Conservation (phyloP, 2,329 filamentous ascomycete genomes). For the Alternaria viburni region DNA sequence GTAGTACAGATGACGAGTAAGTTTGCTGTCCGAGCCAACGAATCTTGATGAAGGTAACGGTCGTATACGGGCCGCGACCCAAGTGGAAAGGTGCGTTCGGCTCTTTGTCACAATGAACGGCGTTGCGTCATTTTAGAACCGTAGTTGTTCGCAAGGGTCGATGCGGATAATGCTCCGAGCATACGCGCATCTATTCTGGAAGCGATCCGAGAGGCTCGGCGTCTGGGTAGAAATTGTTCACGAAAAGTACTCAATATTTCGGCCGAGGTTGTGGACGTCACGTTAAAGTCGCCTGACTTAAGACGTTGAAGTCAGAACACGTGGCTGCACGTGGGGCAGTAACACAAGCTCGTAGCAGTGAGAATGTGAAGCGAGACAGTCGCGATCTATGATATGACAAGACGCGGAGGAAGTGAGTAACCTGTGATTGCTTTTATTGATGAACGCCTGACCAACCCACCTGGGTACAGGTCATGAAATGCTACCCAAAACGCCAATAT, state of each 20-base stretch:
- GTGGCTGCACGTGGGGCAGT: neutral
- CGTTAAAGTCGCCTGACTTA: neutral
- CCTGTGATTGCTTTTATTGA: neutral
- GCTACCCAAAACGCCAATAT: slow-evolving; percentile 13
- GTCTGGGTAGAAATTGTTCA: neutral
- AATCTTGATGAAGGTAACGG: neutral
- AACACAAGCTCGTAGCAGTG: neutral
- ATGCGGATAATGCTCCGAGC: neutral
- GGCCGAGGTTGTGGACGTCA: neutral
- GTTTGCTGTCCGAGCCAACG: slow-evolving; percentile 2
- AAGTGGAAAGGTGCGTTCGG: neutral
- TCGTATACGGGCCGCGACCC: neutral
- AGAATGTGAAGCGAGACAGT: neutral
- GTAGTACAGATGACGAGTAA: neutral
- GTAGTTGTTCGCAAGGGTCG: neutral
- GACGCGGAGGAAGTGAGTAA: too few species aligned
- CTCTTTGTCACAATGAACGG: neutral
- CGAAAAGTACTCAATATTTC: neutral
- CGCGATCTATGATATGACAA: too few species aligned
- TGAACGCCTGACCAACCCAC: neutral
- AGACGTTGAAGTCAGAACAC: neutral
- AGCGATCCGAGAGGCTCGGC: neutral
- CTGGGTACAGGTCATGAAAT: neutral
- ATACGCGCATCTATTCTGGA: neutral
- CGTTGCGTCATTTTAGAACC: neutral